Base-by-base conservation (phyloP, 257 asterid genomes). In the Anisodus acutangulus region DNA sequence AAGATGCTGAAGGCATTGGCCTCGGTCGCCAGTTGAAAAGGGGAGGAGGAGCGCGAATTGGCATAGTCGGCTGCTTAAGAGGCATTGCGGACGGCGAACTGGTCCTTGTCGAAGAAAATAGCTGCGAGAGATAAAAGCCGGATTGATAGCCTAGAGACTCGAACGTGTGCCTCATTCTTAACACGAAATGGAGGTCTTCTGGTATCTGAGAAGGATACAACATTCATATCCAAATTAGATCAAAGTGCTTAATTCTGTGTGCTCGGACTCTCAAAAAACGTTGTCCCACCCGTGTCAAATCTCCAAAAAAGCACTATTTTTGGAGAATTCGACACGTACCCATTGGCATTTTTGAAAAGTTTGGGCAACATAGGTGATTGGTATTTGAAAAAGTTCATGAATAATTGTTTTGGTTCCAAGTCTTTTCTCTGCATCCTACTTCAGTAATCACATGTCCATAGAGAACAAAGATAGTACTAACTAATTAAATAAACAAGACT, bases 81-180 rank as follows among this genome's bases (percentile, higher is more conserved):
- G 98, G 95, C 68, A 88, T 85, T 1, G 90, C 43, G 64, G 95
- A 67, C 0, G 96, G 84, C 0, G 98, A 83, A 79, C 91, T 83
- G 45, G 85, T 91, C 35, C 98, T 87, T 2, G 91, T 93, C 2
- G 99, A 93, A 1, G 99, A 94, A 71, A 97, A 97, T 47, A 97
- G 89, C 86, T 97, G 99, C 83, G 99, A 97, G 69, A 93, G 90
- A 83, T 97, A 97, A 87, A 91, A 93, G 31, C 99, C 98, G 13
- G 98, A 97, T 83, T 97, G 99, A 57, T 97, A 93, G 22, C 97
- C 99, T 17, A 94, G 89, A 63, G 99, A 95, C 83, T 97, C 98
- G 72, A 97, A 97, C 0, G 97, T 93, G 90, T 93, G 99, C 83
- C 99, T 89, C 99, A 97, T 95, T 88, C 99, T 91, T 82, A 97